Evolutionary conservation across 305 asterid genomes (phyloP).

Genomic region (Salvia sclarea): DNA sequence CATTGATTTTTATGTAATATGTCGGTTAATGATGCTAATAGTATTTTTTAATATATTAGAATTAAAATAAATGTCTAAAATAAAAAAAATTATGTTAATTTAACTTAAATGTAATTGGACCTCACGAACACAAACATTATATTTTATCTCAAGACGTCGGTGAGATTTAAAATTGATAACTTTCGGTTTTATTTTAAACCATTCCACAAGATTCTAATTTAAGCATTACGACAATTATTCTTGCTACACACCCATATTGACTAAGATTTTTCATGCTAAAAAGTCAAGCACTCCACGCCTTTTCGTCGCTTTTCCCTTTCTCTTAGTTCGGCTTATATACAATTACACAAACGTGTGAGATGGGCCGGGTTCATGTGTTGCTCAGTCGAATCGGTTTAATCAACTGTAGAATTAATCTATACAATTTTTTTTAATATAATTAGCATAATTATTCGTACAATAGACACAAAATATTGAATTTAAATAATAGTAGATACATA

Average conservation of each 20-base stretch:
- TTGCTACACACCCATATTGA: constrained; percentile 8
- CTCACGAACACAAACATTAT: not conserved
- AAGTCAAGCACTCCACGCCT: not conserved
- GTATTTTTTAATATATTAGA: too few relatives aligned
- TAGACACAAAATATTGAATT: too few relatives aligned
- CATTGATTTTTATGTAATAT: too few relatives aligned
- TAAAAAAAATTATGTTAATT: too few relatives aligned
- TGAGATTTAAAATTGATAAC: not conserved
- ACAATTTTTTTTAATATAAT: too few relatives aligned
- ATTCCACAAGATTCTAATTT: not conserved
- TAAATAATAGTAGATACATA: too few relatives aligned
- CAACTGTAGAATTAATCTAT: too few relatives aligned
- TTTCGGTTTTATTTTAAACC: not conserved
- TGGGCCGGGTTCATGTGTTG: not conserved
- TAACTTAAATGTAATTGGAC: too few relatives aligned
- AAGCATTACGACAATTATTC: not conserved
- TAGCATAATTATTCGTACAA: too few relatives aligned
- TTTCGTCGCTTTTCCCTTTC: not conserved
- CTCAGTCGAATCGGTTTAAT: not conserved
- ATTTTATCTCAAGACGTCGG: not conserved
- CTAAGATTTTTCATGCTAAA: not conserved
- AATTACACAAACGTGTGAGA: not conserved
- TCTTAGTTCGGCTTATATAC: not conserved
- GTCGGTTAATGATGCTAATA: too few relatives aligned
- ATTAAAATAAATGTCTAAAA: too few relatives aligned